Conservation (phyloP, 768 basidiomycete species). For the Cyclocybe cylindracea region DNA sequence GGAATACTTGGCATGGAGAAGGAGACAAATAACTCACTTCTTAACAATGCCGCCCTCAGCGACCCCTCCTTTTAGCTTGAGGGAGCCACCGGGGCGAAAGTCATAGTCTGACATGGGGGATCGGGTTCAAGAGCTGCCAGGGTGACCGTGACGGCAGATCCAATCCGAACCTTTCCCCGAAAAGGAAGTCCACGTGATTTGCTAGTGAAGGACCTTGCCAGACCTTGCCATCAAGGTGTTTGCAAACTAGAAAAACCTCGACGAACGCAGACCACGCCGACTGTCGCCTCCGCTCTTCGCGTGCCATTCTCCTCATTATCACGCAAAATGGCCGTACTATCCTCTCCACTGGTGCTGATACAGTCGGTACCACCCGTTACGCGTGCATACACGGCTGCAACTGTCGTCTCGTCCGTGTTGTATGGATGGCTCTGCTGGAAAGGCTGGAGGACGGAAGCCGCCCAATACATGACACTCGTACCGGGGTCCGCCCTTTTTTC, state of each 20-base stretch:
- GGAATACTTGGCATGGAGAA: slow-evolving; percentile 9
- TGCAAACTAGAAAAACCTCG: slow-evolving; percentile 15
- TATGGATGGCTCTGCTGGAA: slow-evolving; percentile 70
- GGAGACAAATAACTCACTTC: slow-evolving; percentile 54
- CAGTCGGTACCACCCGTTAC: slow-evolving; percentile 80
- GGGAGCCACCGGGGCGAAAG: slow-evolving; percentile 81
- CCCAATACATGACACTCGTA: slow-evolving; percentile 74
- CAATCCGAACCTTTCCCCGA: background rate
- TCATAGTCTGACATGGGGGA: slow-evolving; percentile 79
- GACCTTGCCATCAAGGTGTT: no score
- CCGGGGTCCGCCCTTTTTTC: slow-evolving; percentile 82
- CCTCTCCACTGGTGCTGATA: slow-evolving; percentile 68
- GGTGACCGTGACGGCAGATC: slow-evolving; percentile 4
- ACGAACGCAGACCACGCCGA: background rate
- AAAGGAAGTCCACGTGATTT: slow-evolving; percentile 12
- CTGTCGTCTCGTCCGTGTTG: slow-evolving; percentile 55
- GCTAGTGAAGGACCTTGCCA: no score
- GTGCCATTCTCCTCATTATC: slow-evolving; percentile 10
- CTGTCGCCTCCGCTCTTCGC: slow-evolving; percentile 11
- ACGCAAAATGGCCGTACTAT: slow-evolving; percentile 69
- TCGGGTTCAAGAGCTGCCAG: slow-evolving; percentile 13
- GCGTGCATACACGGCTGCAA: slow-evolving; percentile 66
- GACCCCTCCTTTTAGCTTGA: slow-evolving; percentile 87
- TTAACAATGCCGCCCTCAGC: slow-evolving; percentile 79
- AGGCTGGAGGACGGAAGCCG: slow-evolving; percentile 35